Conservation (phyloP, 495 filamentous ascomycete species). For the Pseudevernia furfuracea region DNA sequence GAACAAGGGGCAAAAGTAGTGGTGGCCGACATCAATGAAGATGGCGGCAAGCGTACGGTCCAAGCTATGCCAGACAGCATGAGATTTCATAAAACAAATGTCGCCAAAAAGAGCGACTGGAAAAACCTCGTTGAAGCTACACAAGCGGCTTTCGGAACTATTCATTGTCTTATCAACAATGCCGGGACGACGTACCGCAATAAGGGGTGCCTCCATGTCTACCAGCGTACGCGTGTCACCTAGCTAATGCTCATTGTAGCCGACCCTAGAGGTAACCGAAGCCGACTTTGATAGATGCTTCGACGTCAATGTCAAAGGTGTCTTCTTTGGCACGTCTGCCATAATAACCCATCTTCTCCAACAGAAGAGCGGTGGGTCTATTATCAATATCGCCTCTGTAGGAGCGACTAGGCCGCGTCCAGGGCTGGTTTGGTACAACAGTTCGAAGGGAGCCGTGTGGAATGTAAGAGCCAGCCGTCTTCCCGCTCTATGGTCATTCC, state of each 20-base stretch:
- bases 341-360: conserved; percentile 48
- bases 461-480: conserved; percentile 39
- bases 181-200: conserved; percentile 63
- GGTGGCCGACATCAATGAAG: conserved; percentile 51
- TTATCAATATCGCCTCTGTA: conserved; percentile 62
- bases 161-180: conserved; percentile 62
- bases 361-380: conserved; percentile 49
- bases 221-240: background rate
- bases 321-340: conserved; percentile 48
- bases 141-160: conserved; percentile 40
- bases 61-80: conserved; percentile 35
- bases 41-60: conserved; percentile 43
- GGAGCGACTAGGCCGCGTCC: conserved; percentile 57
- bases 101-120: conserved; percentile 47
- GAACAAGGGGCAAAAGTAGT: conserved; percentile 52
- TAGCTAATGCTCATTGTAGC: conserved; percentile 29
- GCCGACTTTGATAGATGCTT: conserved; percentile 60
- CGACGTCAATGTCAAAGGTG: conserved; percentile 57
- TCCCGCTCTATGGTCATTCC: background rate
- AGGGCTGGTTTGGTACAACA: conserved; percentile 64
- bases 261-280: conserved; percentile 55
- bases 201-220: conserved; percentile 38
- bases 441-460: conserved; percentile 57
- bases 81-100: conserved; percentile 44
- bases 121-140: conserved; percentile 39